Evolutionary conservation across 805 yeast species (phyloP).

Genomic region (Yarrowia keelungensis): DNA sequence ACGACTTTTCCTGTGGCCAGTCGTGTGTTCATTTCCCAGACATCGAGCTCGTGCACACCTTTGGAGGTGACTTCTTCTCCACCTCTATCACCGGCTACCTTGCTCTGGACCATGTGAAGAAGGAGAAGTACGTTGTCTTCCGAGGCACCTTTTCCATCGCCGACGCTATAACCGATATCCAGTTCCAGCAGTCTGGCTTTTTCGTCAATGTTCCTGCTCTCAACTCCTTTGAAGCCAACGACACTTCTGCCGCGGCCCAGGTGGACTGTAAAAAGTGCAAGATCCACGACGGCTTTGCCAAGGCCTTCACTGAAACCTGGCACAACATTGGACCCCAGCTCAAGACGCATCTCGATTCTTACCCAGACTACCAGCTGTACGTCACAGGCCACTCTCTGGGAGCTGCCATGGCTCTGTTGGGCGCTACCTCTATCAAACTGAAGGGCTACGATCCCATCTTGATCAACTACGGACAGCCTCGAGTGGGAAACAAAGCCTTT

Average conservation of each 20-base stretch:
- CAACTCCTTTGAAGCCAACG: conserved; percentile 3
- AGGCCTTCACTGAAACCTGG: conserved; percentile 16
- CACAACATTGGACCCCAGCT: conserved; percentile 8
- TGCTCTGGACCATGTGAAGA: conserved; percentile 32
- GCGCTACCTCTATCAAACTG: conserved; percentile 63
- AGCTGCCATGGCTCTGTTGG: conserved; percentile 68
- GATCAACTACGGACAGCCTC: conserved; percentile 68
- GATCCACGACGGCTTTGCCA: conserved; percentile 28
- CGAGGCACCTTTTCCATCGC: conserved; percentile 23
- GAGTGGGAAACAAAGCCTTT: conserved; percentile 60
- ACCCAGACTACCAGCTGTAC: conserved; percentile 59
- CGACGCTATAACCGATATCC: conserved; percentile 14
- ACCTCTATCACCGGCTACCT: conserved; percentile 17
- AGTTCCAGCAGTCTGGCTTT: conserved; percentile 15
- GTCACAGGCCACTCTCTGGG: conserved; percentile 79
- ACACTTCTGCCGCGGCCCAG: not conserved
- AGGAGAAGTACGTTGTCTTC: conserved; percentile 20
- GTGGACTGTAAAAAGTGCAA: conserved; percentile 5
- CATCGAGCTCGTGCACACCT: conserved; percentile 7
- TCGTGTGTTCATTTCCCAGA: conserved; percentile 10
- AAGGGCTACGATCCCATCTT: conserved; percentile 63
- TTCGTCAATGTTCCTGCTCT: conserved; percentile 14
- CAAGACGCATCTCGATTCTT: conserved; percentile 32
- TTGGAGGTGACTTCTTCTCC: conserved; percentile 11
- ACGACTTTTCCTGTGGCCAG: conserved; percentile 8